Conservation (phyloP, 345 rosid species). For the Eutrema japonicum region DNA sequence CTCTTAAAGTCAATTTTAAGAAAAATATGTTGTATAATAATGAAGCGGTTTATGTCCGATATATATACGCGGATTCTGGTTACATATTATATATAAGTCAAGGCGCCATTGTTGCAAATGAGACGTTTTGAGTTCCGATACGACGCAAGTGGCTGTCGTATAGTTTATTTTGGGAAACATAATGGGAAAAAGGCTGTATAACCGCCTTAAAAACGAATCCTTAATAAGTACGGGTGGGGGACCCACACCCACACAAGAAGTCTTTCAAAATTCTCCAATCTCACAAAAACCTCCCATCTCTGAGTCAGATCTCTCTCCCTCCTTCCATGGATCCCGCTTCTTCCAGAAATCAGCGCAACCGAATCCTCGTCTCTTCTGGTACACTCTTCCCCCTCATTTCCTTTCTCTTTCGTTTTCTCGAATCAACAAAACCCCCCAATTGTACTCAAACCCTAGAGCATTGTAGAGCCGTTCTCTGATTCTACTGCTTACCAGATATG, state of each 20-base stretch:
- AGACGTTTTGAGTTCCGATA: background rate
- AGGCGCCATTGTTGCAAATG: background rate
- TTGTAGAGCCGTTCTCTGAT: constrained; percentile 6
- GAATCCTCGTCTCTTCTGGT: constrained; percentile 50
- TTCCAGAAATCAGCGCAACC: constrained; percentile 42
- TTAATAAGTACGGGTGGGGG: background rate
- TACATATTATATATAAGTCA: background rate
- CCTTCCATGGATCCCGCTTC: constrained; percentile 42
- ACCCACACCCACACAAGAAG: constrained; percentile 40
- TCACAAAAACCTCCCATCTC: constrained; percentile 27
- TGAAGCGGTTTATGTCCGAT: too few relatives aligned
- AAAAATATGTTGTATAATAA: too few relatives aligned
- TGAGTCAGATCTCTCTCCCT: constrained; percentile 24
- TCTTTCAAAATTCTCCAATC: constrained; percentile 30
- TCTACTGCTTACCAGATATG: constrained; percentile 1
- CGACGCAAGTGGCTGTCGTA: constrained; percentile 2
- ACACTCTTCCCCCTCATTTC: background rate
- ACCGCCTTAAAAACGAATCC: constrained; percentile 30
- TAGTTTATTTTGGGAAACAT: background rate
- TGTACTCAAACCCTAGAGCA: constrained; percentile 35
- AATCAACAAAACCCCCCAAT: constrained; percentile 14
- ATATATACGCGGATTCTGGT: too few relatives aligned
- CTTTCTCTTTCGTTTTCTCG: background rate
- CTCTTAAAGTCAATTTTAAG: too few relatives aligned
- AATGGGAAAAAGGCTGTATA: background rate